Evolutionary conservation across 2,329 filamentous ascomycete genomes (phyloP).

Genomic region (Cladophialophora yegresii): DNA sequence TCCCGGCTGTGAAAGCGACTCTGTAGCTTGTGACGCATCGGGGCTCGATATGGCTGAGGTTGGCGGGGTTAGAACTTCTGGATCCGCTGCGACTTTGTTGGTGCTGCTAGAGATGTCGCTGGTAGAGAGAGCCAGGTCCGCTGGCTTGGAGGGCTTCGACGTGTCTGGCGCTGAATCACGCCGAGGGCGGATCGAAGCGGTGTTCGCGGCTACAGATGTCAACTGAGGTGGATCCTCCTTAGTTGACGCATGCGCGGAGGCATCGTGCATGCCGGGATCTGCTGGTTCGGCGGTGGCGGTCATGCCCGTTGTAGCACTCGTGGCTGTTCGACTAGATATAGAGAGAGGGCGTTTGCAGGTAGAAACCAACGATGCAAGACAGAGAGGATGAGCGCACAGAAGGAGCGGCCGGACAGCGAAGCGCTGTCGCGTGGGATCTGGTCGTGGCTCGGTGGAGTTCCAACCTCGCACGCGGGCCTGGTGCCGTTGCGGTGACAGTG

Average conservation of each 20-base stretch:
- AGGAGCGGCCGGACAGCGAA: conserved; percentile 13
- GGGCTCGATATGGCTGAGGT: conserved; percentile 31
- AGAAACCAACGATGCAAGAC: not conserved
- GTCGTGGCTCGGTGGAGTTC: conserved; percentile 20
- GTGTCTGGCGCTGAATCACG: conserved; percentile 8
- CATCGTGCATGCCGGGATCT: conserved; percentile 26
- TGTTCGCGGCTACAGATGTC: conserved; percentile 17
- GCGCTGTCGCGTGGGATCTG: conserved; percentile 14
- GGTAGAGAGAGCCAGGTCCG: conserved; percentile 24
- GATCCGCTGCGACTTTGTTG: conserved; percentile 7
- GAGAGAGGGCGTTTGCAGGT: not conserved
- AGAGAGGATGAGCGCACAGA: not conserved
- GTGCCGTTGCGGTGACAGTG: conserved; percentile 2
- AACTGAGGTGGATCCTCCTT: conserved; percentile 24
- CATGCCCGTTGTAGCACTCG: conserved; percentile 10
- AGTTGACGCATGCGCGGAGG: conserved; percentile 27
- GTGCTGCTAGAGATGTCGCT: conserved; percentile 20
- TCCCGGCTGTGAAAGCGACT: conserved; percentile 14
- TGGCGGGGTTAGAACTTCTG: conserved; percentile 26
- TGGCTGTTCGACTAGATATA: not conserved
- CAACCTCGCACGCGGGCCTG: conserved; percentile 3
- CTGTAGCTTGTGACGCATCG: conserved; percentile 12
- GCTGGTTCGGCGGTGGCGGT: conserved; percentile 14
- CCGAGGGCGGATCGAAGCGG: conserved; percentile 9
- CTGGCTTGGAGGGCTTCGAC: conserved; percentile 15